Evolutionary conservation across 176 grass and related monocot genomes (phyloP).

Genomic region (Thalia dealbata): DNA sequence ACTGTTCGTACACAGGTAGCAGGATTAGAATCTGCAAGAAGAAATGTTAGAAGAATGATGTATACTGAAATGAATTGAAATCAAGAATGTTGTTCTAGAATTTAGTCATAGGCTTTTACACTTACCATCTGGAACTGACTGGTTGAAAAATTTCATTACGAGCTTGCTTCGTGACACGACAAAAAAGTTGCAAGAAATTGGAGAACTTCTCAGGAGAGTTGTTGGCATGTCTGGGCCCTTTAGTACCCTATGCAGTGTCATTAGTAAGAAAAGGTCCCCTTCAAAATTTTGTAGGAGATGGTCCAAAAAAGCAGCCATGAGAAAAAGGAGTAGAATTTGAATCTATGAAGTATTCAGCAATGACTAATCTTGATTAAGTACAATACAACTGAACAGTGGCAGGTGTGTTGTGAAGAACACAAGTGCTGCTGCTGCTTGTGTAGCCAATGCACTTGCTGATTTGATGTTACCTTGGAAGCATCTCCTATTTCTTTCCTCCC

Average conservation of each 20-base stretch:
- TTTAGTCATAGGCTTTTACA: constrained; percentile 3
- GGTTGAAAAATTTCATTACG: constrained; percentile 48
- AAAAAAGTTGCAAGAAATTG: constrained; percentile 64
- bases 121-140: constrained; percentile 33
- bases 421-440: too few relatives aligned
- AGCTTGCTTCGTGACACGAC: constrained; percentile 48
- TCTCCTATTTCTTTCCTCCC: too few relatives aligned
- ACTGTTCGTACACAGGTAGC: constrained; percentile 31
- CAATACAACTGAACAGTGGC: too few relatives aligned
- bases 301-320: too few relatives aligned
- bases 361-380: background rate
- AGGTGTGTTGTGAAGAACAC: too few relatives aligned
- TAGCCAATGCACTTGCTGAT: too few relatives aligned
- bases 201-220: constrained; percentile 39
- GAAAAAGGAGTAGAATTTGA: too few relatives aligned
- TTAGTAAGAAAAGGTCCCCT: background rate
- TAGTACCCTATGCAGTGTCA: constrained; percentile 55
- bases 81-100: constrained; percentile 20
- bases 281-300: too few relatives aligned
- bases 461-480: too few relatives aligned
- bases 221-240: constrained; percentile 39
- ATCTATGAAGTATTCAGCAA: background rate
- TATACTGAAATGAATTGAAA: background rate
- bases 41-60: constrained; percentile 2
- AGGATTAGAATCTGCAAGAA: constrained; percentile 38